Evolutionary conservation across 2,329 filamentous ascomycete species (phyloP), one percentile per base, ranked within the genome.

Genomic region (Sporothrix curviconia): DNA sequence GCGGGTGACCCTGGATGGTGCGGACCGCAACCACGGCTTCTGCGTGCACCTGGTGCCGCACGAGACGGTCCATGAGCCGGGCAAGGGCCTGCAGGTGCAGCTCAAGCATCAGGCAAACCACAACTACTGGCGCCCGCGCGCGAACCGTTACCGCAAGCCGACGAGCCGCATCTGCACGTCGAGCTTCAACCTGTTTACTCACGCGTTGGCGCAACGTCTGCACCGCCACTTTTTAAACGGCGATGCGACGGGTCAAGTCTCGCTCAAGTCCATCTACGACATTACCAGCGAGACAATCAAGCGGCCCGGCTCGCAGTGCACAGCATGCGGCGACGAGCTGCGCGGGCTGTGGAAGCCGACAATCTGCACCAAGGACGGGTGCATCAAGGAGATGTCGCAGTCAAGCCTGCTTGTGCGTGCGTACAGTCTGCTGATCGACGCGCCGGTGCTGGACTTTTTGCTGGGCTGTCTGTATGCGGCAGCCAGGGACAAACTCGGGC

Each of bases 381-480:
- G 64, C 55, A 17, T 42, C n/a, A n/a, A 42, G 11, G 57, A 47
- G 25, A 56, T 63, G 28, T 39, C 40, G 9, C 37, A 43, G 24
- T 59, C 61, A n/a, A 58, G 61, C 4, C 39, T 66, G 7, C 57
- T 62, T 15, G 54, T 64, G 14, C 56, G 58, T 6, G 55, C 59
- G 4, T 59, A 57, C 30, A 42, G 58, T 36, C 55, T 66, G 12
- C 54, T 65, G 24, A 43, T 56, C n/a, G 64, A 66, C 14, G 62
- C 63, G 3, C 55, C 59, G 1, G 61, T 62, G 2, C 58, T 66
- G 14, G 64, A 66, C 54, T 60, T 66, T 19, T 43, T 66, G 17
- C 57, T 66, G 8, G n/a, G 52, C 4, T 65, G 61, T 32, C 30
- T 65, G 30, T 62, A 61, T 22, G 52, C 63, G 4, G 62, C 62